Percentiles rank a stretch among this genome's conserved stretches.
Conservation (phyloP, 495 filamentous ascomycete species). For the Sporormia fimetaria region DNA sequence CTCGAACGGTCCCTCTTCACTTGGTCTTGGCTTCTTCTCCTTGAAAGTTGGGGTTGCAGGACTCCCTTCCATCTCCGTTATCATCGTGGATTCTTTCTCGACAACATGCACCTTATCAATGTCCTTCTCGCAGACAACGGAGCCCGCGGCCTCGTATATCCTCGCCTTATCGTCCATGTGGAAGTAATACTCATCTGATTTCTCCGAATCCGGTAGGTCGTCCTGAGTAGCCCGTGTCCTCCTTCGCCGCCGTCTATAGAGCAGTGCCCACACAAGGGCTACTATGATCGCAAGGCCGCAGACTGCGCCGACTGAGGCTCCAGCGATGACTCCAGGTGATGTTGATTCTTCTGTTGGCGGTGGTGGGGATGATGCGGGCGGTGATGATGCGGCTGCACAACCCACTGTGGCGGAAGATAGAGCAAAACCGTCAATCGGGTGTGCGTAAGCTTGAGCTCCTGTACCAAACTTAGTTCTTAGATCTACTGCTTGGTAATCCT, state of each 20-base stretch:
- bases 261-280: not conserved
- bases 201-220: too few relatives aligned
- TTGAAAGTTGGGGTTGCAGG: not conserved
- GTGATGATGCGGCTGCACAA: not conserved
- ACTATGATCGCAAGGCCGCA: not conserved
- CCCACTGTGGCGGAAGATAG: not conserved
- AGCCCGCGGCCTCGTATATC: too few relatives aligned
- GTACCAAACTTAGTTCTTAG: not conserved
- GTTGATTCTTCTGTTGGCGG: not conserved
- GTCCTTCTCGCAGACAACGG: too few relatives aligned
- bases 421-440: slow-evolving; percentile 15
- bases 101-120: too few relatives aligned
- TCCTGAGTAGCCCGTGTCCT: not conserved
- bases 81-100: not conserved
- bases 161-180: too few relatives aligned
- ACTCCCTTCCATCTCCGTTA: not conserved
- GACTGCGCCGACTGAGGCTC: not conserved
- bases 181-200: too few relatives aligned
- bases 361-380: not conserved
- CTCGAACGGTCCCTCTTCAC: slow-evolving; percentile 1
- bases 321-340: not conserved
- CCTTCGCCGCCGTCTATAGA: not conserved
- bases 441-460: slow-evolving; percentile 13
- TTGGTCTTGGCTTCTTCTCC: not conserved
- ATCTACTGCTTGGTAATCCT: not conserved